These are phyloP conservation scores for Colletotrichum plurivorum DNA, from an alignment of 2,329 filamentous ascomycete species.

Conservation along the genomic window DNA sequence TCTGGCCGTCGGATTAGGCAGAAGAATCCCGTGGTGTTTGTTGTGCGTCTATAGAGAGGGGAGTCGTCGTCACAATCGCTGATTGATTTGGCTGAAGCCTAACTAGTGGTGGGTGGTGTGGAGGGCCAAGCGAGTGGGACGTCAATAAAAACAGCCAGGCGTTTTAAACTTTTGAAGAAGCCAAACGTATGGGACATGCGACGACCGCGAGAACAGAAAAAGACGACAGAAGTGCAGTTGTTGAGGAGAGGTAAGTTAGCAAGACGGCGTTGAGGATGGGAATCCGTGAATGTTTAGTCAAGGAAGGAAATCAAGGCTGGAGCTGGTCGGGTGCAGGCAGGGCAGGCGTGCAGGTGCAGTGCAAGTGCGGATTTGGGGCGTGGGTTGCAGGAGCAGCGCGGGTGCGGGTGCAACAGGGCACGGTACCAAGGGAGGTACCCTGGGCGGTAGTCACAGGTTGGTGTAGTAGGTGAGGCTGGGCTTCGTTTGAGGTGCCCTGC, in stretches of 20 bases:
- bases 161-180: constrained; percentile 19
- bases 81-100: constrained; percentile 25
- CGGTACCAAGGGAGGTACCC: not conserved
- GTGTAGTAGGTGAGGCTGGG: not conserved
- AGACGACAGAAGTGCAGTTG: constrained; percentile 20
- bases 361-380: constrained; percentile 18
- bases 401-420: constrained; percentile 9
- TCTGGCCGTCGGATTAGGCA: not conserved
- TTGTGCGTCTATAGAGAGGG: not conserved
- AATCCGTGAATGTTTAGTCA: constrained; percentile 18
- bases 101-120: too few relatives aligned
- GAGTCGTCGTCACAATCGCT: constrained; percentile 2
- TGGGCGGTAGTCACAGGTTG: constrained; percentile 5
- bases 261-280: constrained; percentile 2
- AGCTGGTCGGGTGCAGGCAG: constrained; percentile 1
- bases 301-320: constrained; percentile 19
- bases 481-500: not conserved
- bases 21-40: not conserved
- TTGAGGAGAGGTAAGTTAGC: constrained; percentile 1
- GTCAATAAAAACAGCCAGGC: constrained; percentile 14
- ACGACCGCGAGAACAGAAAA: constrained; percentile 8
- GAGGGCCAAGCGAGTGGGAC: constrained; percentile 16
- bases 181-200: constrained; percentile 18
- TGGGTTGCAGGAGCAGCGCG: constrained; percentile 3
- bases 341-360: constrained; percentile 4